Base-by-base conservation (phyloP, 331 rosid genomes). In the Pyrus hybrid region DNA sequence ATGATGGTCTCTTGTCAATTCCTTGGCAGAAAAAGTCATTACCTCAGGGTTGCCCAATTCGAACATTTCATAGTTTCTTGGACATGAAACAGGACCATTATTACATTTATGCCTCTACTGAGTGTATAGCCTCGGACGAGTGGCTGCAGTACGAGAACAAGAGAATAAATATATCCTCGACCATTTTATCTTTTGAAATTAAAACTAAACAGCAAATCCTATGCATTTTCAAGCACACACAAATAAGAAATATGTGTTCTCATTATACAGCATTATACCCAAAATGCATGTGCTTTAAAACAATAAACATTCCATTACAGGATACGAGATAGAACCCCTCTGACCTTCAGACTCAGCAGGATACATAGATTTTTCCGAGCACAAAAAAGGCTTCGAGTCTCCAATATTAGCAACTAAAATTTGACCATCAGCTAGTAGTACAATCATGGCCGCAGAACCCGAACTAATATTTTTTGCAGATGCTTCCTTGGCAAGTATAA, bases 1-100 rank as follows among this genome's bases (percentile, higher is more conserved):
- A 80, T 90, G 98, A 83, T 94, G 98, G 89, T 94, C 97, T 21
- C 87, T 91, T 54, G 98, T 94, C 85, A 94, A 85, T 71, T 93
- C 98, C 90, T 88, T 87, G 23, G 87, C 98, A 63, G 83, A 83
- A 83, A 89, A 88, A 83, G 86, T 90, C 73, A 76, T 71, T 68
- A 90, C 58, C 56, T 93, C 96, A 9, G 75, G 73, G 70, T 87
- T 82, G 62, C 85, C 86, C 71, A 76, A 75, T 80, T 47, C 88
- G 54, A 79, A 88, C 82, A 84, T 90, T 62, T 82, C 80, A 72
- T 87, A 74, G 78, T 86, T 87, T 86, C 88, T 88, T 67, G 80
- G 41, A 14, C 64, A 86, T 45, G 95, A 81, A 83, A 88, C 61
- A 76, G 88, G 84, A 72, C 95, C 87, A 26, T 26, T 26, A 8